Evolutionary conservation across 2,329 filamentous ascomycete species (phyloP).

Genomic region (Exserohilum rostratum): DNA sequence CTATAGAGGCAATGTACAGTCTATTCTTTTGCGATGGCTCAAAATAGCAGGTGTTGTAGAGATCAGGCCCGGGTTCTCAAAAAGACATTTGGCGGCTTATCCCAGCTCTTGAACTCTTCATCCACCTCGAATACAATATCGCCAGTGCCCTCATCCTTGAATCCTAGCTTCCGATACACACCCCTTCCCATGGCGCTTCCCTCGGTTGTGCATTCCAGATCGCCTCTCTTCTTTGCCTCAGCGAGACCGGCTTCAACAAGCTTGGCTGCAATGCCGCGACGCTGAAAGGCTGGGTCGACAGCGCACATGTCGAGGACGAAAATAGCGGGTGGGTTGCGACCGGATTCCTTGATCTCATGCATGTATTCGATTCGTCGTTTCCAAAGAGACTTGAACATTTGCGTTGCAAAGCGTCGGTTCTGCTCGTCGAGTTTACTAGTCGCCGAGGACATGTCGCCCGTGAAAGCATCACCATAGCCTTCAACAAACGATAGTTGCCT

Average conservation of each 20-base stretch:
- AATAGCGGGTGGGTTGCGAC: constrained; percentile 50
- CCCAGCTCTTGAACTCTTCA: constrained; percentile 39
- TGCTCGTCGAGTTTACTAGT: constrained; percentile 49
- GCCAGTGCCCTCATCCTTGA: constrained; percentile 38
- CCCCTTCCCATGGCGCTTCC: constrained; percentile 44
- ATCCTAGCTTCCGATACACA: constrained; percentile 42
- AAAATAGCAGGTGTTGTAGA: background rate
- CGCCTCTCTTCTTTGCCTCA: constrained; percentile 43
- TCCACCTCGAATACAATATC: constrained; percentile 43
- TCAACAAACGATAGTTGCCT: constrained; percentile 57
- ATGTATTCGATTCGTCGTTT: constrained; percentile 50
- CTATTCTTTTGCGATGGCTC: background rate
- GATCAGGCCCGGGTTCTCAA: constrained; percentile 37
- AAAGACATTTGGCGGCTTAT: constrained; percentile 45
- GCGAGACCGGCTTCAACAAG: constrained; percentile 43
- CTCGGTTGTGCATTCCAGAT: constrained; percentile 46
- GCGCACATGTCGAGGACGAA: constrained; percentile 55
- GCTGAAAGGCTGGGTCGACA: constrained; percentile 61
- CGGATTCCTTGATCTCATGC: constrained; percentile 25
- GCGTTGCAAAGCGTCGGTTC: constrained; percentile 56
- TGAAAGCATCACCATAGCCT: constrained; percentile 54
- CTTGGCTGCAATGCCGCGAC: constrained; percentile 48
- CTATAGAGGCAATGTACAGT: background rate
- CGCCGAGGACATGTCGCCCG: constrained; percentile 18
- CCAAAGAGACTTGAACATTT: constrained; percentile 55